phyloP scores from a whole-genome alignment of 1,139 yeast species.

The Hyphopichia buzzinii region DNA sequence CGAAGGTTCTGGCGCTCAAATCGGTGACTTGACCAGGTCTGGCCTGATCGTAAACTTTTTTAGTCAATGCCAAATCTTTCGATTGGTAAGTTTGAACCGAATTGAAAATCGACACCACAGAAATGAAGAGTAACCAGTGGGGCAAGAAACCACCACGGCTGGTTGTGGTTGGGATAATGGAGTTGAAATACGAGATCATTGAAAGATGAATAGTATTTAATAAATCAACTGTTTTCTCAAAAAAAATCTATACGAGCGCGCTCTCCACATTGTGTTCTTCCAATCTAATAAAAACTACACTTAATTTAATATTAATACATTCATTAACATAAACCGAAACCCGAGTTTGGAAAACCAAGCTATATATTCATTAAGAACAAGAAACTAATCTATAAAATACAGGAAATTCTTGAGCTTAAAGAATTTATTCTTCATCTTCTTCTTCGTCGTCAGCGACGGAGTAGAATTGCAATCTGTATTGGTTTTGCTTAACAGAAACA shows the following conservation, averaged over 20 bases:
- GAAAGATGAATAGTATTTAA: not conserved
- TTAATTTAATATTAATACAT: not conserved
- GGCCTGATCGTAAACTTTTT: conserved; percentile 70
- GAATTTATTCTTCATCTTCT: conserved; percentile 79
- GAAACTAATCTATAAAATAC: conserved; percentile 4
- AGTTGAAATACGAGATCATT: conserved; percentile 16
- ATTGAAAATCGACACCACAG: conserved; percentile 87
- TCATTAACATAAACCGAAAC: not conserved
- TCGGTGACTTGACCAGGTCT: conserved; percentile 61
- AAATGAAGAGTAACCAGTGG: conserved; percentile 56
- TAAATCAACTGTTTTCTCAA: too few relatives aligned
- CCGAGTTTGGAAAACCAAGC: conserved; percentile 1
- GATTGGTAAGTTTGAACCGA: conserved; percentile 84
- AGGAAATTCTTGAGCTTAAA: conserved; percentile 8
- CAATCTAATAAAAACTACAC: too few relatives aligned
- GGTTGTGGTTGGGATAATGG: conserved; percentile 27
- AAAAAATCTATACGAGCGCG: too few relatives aligned
- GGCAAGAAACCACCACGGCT: conserved; percentile 41
- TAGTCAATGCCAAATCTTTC: conserved; percentile 64
- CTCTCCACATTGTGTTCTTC: too few relatives aligned
- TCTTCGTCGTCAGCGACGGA: conserved; percentile 95
- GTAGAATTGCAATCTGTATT: conserved; percentile 99
- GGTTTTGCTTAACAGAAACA: conserved; percentile 93
- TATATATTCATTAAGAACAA: conserved; percentile 4
- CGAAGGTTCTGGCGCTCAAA: conserved; percentile 90